Evolutionary conservation across 768 basidiomycete species (phyloP).

Genomic region (Panus rudis): DNA sequence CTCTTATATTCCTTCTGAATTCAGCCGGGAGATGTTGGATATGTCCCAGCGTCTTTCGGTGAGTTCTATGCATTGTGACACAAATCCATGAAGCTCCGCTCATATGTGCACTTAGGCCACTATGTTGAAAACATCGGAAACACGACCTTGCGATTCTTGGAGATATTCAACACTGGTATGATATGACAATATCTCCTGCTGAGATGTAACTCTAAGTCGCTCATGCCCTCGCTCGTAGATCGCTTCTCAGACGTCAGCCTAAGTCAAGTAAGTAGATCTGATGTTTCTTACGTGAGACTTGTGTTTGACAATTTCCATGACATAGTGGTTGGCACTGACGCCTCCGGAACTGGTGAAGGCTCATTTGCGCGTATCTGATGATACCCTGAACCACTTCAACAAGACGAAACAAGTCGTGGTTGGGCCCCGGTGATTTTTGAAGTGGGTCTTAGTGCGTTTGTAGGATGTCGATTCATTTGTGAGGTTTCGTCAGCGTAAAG

Average conservation of each 20-base stretch:
- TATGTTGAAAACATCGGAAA: conserved; percentile 58
- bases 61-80: conserved; percentile 5
- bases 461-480: too few relatives aligned
- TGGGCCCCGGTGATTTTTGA: conserved; percentile 14
- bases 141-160: conserved; percentile 44
- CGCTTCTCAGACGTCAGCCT: conserved; percentile 51
- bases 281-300: background rate
- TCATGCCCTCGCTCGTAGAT: conserved; percentile 21
- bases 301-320: conserved; percentile 8
- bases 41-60: conserved; percentile 50
- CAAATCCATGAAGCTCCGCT: background rate
- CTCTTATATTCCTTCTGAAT: background rate
- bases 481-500: too few relatives aligned
- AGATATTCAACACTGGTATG: conserved; percentile 47
- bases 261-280: conserved; percentile 20
- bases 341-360: conserved; percentile 55
- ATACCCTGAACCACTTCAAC: conserved; percentile 40
- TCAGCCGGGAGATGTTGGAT: conserved; percentile 25
- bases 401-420: conserved; percentile 47
- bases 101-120: conserved; percentile 34
- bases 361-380: conserved; percentile 49
- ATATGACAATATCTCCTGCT: background rate
- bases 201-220: background rate
- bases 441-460: background rate
- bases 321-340: conserved; percentile 60